These are phyloP conservation scores for Colletotrichum coccodes DNA, from an alignment of 2,329 filamentous ascomycete genomes.

Conservation along the genomic window DNA sequence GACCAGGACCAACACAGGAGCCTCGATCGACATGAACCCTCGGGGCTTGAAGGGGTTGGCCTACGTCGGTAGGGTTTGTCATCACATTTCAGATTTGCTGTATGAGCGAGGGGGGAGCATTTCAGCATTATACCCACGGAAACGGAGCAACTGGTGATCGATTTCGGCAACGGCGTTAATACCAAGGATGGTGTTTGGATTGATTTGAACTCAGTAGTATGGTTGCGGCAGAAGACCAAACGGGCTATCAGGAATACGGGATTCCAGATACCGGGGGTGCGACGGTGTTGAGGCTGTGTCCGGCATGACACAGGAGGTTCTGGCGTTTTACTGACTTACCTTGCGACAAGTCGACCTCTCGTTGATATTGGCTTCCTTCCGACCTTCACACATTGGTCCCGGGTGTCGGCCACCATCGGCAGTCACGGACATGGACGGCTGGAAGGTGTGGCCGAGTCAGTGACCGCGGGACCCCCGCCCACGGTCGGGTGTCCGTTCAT, in stretches of 20 bases:
- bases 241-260: neutral
- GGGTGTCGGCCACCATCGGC: neutral
- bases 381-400: neutral
- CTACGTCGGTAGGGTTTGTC: neutral
- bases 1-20: neutral
- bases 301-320: neutral
- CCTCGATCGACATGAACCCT: neutral
- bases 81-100: neutral
- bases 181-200: neutral
- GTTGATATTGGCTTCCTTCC: neutral
- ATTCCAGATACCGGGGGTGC: neutral
- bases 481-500: neutral
- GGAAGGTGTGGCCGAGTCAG: neutral
- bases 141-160: neutral
- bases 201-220: neutral
- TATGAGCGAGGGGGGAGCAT: neutral
- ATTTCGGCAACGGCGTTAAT: constrained; percentile 21
- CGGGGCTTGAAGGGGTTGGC: neutral
- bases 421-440: neutral
- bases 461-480: neutral
- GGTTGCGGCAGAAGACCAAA: neutral
- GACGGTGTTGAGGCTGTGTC: constrained; percentile 3
- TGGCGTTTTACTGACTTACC: neutral
- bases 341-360: neutral
- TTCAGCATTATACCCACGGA: constrained; percentile 24